phyloP scores from a whole-genome alignment of 768 basidiomycete species.

The Rhizopogon rudus region DNA sequence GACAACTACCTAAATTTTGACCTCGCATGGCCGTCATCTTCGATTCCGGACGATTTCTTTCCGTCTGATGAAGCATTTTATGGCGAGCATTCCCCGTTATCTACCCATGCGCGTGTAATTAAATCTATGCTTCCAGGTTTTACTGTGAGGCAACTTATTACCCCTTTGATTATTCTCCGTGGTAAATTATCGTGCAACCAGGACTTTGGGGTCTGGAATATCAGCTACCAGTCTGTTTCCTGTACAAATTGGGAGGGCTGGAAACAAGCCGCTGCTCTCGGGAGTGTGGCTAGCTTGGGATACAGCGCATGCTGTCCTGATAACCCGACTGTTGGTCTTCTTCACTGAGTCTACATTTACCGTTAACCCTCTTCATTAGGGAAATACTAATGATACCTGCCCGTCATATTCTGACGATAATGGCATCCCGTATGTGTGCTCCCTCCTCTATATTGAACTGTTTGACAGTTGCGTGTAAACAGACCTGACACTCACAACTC shows the following conservation, averaged over 20 bases:
- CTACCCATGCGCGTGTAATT: conserved; percentile 16
- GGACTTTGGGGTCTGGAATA: conserved; percentile 89
- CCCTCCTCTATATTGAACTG: not conserved
- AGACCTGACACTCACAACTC: not conserved
- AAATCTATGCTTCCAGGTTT: conserved; percentile 26
- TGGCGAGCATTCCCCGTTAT: conserved; percentile 32
- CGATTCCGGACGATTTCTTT: conserved; percentile 70
- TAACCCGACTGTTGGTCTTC: conserved; percentile 48
- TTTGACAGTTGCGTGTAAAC: not conserved
- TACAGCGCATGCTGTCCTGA: conserved; percentile 68
- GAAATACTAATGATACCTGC: conserved; percentile 47
- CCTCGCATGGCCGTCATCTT: conserved; percentile 68
- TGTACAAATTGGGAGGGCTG: conserved; percentile 68
- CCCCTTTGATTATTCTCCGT: not conserved
- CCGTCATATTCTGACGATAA: conserved; percentile 67
- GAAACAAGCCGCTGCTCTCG: conserved; percentile 54
- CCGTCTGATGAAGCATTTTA: conserved; percentile 66
- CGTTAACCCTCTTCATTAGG: conserved; percentile 22
- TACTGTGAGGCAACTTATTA: conserved; percentile 24
- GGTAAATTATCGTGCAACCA: conserved; percentile 16
- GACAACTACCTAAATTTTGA: conserved; percentile 78
- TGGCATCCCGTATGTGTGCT: conserved; percentile 52
- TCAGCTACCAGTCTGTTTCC: conserved; percentile 61
- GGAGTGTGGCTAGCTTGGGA: conserved; percentile 56
- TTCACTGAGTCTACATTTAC: not conserved